These are phyloP conservation scores for Hortiboletus flavorubellus DNA, from an alignment of 768 basidiomycete genomes.

Conservation along the genomic window DNA sequence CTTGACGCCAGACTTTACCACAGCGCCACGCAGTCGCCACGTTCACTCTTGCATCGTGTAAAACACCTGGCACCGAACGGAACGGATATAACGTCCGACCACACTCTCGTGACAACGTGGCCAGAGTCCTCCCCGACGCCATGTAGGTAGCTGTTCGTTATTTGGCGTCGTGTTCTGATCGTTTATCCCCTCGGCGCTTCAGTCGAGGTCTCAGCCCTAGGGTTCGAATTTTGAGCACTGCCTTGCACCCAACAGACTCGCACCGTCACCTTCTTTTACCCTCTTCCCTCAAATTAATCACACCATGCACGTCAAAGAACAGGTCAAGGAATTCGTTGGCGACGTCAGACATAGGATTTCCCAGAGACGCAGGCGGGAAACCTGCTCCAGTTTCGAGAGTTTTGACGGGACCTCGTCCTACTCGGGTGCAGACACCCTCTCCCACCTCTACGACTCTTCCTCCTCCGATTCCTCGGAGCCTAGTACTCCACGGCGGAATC, in stretches of 20 bases:
- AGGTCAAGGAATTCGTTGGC: slow-evolving; percentile 29
- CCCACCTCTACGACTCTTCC: slow-evolving; percentile 6
- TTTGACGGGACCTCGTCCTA: slow-evolving; percentile 7
- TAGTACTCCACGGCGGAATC: slow-evolving; percentile 3
- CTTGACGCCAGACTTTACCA: not conserved
- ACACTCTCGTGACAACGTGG: slow-evolving; percentile 9
- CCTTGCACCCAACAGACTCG: not conserved
- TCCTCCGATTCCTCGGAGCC: slow-evolving; percentile 14
- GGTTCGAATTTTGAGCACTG: not conserved
- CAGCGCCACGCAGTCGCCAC: not conserved
- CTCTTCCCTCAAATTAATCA: not conserved
- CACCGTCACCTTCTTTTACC: not conserved
- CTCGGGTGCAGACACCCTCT: slow-evolving; percentile 12
- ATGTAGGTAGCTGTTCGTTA: not conserved
- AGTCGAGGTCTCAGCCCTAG: not conserved
- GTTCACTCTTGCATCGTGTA: slow-evolving; percentile 5
- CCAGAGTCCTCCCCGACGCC: not conserved
- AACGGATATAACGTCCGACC: not conserved
- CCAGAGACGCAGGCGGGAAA: slow-evolving; percentile 19
- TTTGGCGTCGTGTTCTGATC: not conserved
- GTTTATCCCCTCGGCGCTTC: not conserved
- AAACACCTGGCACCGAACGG: not conserved
- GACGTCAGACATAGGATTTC: slow-evolving; percentile 33
- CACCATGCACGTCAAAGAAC: slow-evolving; percentile 31
- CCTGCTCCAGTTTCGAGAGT: slow-evolving; percentile 11